Conservation (phyloP, 345 rosid species). For the Linum usitatissimum region DNA sequence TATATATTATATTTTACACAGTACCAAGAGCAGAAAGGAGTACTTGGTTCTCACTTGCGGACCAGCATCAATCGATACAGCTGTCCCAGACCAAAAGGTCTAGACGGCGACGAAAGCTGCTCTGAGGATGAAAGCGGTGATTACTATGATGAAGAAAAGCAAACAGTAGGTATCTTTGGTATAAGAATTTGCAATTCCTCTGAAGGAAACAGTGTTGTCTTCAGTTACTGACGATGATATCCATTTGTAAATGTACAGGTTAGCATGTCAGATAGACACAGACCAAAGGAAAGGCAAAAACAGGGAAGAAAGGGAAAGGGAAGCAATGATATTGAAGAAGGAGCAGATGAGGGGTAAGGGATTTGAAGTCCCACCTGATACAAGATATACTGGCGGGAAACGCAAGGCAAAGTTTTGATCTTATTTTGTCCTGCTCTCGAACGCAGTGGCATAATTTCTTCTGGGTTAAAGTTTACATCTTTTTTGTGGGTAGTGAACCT, state of each 20-base stretch:
- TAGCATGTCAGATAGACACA: conserved; percentile 47
- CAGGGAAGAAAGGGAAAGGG: conserved; percentile 53
- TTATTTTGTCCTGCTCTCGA: neutral
- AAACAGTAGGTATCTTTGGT: conserved; percentile 29
- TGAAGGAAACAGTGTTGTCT: neutral
- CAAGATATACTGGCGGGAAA: conserved; percentile 75
- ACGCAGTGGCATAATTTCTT: no score
- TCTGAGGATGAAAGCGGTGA: conserved; percentile 54
- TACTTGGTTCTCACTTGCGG: conserved; percentile 81
- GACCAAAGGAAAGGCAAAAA: conserved; percentile 79
- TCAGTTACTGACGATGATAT: neutral
- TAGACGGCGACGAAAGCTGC: conserved; percentile 37
- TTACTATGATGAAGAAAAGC: conserved; percentile 58
- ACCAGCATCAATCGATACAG: conserved; percentile 38
- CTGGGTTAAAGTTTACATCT: no score
- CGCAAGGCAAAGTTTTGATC: conserved; percentile 63
- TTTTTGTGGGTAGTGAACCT: no score
- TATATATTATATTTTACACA: conserved; percentile 17
- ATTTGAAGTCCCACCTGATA: conserved; percentile 55
- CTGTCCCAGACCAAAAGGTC: conserved; percentile 41
- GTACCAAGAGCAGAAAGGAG: conserved; percentile 76
- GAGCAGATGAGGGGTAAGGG: conserved; percentile 83
- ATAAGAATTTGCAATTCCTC: neutral
- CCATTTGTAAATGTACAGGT: conserved; percentile 29
- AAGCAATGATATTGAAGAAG: conserved; percentile 72